A percentile compares a stretch with the other conserved stretches of the same genome.
phyloP scores from a whole-genome alignment of 805 yeast species.

The Kodamaea leandrae region DNA sequence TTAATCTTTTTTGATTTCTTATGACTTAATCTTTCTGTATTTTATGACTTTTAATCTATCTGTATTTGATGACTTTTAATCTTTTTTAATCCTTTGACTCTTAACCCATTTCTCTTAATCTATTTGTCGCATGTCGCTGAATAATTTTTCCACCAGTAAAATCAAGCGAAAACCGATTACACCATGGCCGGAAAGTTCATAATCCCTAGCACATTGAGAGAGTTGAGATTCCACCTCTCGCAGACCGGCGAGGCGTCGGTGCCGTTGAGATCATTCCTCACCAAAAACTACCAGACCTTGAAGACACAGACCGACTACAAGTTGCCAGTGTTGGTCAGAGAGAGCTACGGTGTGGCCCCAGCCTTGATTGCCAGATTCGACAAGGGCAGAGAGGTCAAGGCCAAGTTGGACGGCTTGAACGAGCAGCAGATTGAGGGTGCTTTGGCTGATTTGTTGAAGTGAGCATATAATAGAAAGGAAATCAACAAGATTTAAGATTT shows the following conservation, averaged over 20 bases:
- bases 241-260: constrained; percentile 73
- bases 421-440: constrained; percentile 44
- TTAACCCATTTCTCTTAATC: background rate
- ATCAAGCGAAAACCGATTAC: constrained; percentile 8
- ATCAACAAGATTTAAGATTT: too few relatives aligned
- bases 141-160: constrained; percentile 11
- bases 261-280: constrained; percentile 63
- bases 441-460: constrained; percentile 38
- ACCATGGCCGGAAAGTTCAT: constrained; percentile 40
- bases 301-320: constrained; percentile 54
- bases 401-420: constrained; percentile 46
- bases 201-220: constrained; percentile 61
- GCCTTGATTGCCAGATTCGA: constrained; percentile 72
- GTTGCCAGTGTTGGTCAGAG: constrained; percentile 76
- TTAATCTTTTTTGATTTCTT: too few relatives aligned
- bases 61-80: too few relatives aligned
- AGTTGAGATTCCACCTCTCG: constrained; percentile 77
- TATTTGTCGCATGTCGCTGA: background rate
- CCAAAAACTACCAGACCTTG: constrained; percentile 62
- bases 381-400: constrained; percentile 50
- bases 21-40: too few relatives aligned
- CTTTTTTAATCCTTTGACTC: too few relatives aligned
- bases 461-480: constrained; percentile 1
- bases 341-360: constrained; percentile 70
- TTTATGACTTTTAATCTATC: too few relatives aligned